Percentiles rank a stretch among this genome's conserved stretches.
These are phyloP conservation scores for Sabuloglossum arenarium DNA, from an alignment of 495 filamentous ascomycete species.

Conservation along the genomic window DNA sequence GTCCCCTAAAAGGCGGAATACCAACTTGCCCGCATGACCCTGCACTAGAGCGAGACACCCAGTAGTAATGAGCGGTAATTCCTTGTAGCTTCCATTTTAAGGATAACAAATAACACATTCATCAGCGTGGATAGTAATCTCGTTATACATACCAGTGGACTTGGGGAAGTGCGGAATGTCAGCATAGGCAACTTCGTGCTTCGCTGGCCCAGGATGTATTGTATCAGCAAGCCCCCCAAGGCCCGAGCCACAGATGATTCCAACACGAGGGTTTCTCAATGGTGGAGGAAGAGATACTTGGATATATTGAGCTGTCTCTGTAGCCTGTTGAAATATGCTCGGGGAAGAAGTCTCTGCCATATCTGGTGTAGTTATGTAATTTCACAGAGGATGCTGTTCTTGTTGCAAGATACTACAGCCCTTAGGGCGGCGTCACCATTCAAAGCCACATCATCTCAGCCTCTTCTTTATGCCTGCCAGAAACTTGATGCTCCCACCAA, in stretches of 20 bases:
- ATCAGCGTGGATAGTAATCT: not conserved
- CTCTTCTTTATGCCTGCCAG: not conserved
- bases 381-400: not conserved
- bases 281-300: constrained; percentile 20
- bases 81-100: not conserved
- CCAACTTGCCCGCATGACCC: constrained; percentile 55
- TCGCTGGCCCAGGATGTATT: constrained; percentile 28
- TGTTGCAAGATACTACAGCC: not conserved
- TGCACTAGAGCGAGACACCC: constrained; percentile 5
- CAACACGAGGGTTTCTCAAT: constrained; percentile 34
- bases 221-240: constrained; percentile 43
- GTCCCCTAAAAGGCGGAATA: constrained; percentile 41
- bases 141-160: constrained; percentile 32
- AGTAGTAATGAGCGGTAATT: not conserved
- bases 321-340: constrained; percentile 16
- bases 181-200: constrained; percentile 36
- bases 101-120: not conserved
- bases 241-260: constrained; percentile 57
- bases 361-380: not conserved
- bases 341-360: not conserved
- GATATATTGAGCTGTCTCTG: constrained; percentile 22
- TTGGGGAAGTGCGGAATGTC: constrained; percentile 45
- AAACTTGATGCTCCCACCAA: not conserved
- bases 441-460: not conserved
- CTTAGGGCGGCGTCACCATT: not conserved